Percentiles rank a stretch among this genome's conserved stretches.
Conservation (phyloP, 768 basidiomycete species). For the Lentinula sp. region DNA sequence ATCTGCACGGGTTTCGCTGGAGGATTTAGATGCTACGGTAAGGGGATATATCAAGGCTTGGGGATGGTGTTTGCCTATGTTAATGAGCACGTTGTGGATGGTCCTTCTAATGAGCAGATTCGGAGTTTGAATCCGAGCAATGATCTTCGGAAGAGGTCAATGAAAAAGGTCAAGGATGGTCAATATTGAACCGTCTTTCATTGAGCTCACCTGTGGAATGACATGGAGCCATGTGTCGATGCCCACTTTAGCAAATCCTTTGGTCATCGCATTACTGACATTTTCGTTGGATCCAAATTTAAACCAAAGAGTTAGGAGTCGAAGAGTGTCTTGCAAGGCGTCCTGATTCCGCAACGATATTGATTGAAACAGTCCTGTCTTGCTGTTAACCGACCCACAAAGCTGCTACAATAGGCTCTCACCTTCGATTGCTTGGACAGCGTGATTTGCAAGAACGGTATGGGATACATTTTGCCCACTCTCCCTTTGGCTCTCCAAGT, state of each 20-base stretch:
- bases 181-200: background rate
- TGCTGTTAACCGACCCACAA: slow-evolving; percentile 1
- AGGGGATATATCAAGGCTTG: slow-evolving; percentile 95
- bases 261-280: slow-evolving; percentile 84
- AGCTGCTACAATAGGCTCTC: slow-evolving; percentile 6
- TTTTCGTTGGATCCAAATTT: slow-evolving; percentile 89
- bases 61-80: slow-evolving; percentile 94
- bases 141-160: slow-evolving; percentile 54
- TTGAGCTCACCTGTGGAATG: slow-evolving; percentile 77
- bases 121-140: slow-evolving; percentile 96
- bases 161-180: background rate
- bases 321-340: slow-evolving; percentile 89
- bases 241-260: slow-evolving; percentile 82
- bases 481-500: slow-evolving; percentile 66
- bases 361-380: slow-evolving; percentile 87
- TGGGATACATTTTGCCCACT: slow-evolving; percentile 53
- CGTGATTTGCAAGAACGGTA: slow-evolving; percentile 68
- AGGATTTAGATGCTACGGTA: slow-evolving; percentile 95
- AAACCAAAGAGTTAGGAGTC: slow-evolving; percentile 95
- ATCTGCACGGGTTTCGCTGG: slow-evolving; percentile 71
- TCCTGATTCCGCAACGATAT: slow-evolving; percentile 87
- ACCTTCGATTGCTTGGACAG: slow-evolving; percentile 93
- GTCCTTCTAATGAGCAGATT: slow-evolving; percentile 80
- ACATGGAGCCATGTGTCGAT: slow-evolving; percentile 99
- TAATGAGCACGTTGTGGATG: slow-evolving; percentile 81